Percentiles rank a stretch among this genome's conserved stretches.
Conservation (phyloP, 345 rosid species). For the Kandelia obovata region DNA sequence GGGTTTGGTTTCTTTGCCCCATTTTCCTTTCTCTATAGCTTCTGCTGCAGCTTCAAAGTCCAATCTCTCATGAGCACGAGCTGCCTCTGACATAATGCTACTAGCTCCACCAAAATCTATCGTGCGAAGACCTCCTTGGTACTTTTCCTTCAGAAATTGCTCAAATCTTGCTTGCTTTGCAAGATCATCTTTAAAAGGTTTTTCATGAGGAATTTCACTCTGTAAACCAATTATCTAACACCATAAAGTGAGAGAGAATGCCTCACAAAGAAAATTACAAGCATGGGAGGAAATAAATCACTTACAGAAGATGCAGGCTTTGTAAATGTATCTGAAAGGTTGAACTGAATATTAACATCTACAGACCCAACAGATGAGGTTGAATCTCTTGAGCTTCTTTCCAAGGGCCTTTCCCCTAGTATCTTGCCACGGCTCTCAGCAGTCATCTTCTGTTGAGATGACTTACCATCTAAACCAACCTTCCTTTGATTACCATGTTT, state of each 20-base stretch:
- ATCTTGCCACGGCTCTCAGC: conserved; percentile 85
- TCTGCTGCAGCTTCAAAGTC: conserved; percentile 97
- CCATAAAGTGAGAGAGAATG: conserved; percentile 9
- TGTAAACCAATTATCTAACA: conserved; percentile 19
- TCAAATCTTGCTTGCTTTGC: conserved; percentile 92
- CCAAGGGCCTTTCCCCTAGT: conserved; percentile 86
- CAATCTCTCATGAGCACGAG: conserved; percentile 90
- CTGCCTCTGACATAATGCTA: conserved; percentile 72
- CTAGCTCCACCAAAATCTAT: conserved; percentile 45
- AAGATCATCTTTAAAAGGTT: conserved; percentile 81
- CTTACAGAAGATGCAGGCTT: conserved; percentile 68
- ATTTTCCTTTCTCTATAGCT: conserved; percentile 73
- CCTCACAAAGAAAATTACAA: not conserved
- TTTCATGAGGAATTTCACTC: conserved; percentile 59
- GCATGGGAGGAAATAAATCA: conserved; percentile 19
- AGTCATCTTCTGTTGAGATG: conserved; percentile 59
- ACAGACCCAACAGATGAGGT: conserved; percentile 42
- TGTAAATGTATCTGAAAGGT: conserved; percentile 85
- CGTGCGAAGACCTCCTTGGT: conserved; percentile 84
- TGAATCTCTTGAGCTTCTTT: conserved; percentile 53
- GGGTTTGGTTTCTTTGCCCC: conserved; percentile 42
- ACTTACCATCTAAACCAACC: conserved; percentile 50
- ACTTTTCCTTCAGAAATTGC: conserved; percentile 85
- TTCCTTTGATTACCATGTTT: conserved; percentile 55
- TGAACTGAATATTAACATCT: conserved; percentile 54